Evolutionary conservation across 2,329 filamentous ascomycete genomes (phyloP), one percentile per base, ranked within the genome.

Genomic region (Penicillium sp.): DNA sequence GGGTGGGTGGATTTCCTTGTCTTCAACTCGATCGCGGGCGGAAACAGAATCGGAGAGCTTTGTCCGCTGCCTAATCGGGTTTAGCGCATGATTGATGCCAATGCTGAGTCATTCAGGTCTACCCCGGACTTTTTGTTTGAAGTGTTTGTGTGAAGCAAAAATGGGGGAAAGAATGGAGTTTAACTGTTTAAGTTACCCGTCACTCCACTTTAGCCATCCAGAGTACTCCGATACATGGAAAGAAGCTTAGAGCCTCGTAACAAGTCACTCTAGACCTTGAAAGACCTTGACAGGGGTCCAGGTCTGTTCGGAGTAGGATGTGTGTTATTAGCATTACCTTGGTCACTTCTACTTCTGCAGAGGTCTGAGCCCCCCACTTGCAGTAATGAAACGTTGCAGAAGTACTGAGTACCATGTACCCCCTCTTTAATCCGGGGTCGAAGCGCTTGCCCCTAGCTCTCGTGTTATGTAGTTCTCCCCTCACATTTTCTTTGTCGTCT

Each of bases 21-120:
- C 44, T 46, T 13, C 21, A 13, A 42, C 23, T 29, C 10, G 25
- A 37, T 21, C 25, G 50, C 47, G 57, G 54, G 39, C 39, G 39
- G 44, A 47, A 46, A 26, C 53, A 59, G 56, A 63, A 62, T 66
- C 61, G 56, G 59, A 59, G 64, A 65, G 62, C 62, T 67, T 55
- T 59, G 61, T 42, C 47, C 44, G 53, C 26, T 58, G 4, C 62
- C 58, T 26, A 23, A 61, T 62, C 1, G 3, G 60, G 64, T 19
- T 55, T 67, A 67, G 64, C 58, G 58, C 39, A 4, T 42, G 1
- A 1, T 0, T 19, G 16, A 35, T 35, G 14, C 2, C 19, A 8
- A 1, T 11, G 57, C 42, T 67, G 58, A 67, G 57, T 67, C 64
- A 67, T 52, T 58, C 2, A 11, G 13, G 6, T 27, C 43, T 65